Conservation (phyloP, 768 basidiomycete genomes). For the Dictyophora rubrovolvata region DNA sequence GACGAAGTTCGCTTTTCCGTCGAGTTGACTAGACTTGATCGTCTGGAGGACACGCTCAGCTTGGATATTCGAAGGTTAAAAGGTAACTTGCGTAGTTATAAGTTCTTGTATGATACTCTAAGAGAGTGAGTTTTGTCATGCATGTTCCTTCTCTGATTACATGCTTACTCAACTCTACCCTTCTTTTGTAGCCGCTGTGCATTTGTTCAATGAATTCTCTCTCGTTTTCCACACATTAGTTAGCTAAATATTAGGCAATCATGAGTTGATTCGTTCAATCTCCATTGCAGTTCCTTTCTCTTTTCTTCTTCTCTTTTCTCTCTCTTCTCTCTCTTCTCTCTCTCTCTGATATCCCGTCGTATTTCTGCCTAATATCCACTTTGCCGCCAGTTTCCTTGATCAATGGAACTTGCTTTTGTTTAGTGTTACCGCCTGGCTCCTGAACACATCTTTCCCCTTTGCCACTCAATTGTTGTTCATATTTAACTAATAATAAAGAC, state of each 20-base stretch:
- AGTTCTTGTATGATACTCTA: constrained; percentile 81
- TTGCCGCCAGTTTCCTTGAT: no score
- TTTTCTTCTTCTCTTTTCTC: no score
- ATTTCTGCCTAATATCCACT: no score
- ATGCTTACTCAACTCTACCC: background rate
- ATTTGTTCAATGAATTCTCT: constrained; percentile 4
- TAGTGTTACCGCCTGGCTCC: no score
- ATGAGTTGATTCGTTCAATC: background rate
- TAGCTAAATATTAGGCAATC: background rate
- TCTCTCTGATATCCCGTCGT: no score
- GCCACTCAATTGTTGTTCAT: no score
- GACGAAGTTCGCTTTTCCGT: constrained; percentile 97
- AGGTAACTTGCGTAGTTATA: constrained; percentile 87
- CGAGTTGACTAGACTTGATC: constrained; percentile 84
- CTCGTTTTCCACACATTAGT: background rate
- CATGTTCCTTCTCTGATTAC: background rate
- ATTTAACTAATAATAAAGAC: no score
- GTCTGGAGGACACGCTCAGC: constrained; percentile 83
- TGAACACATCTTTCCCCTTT: no score
- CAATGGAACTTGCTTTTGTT: no score
- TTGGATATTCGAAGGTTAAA: constrained; percentile 88
- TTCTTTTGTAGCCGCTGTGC: constrained; percentile 8
- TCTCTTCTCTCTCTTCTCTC: no score
- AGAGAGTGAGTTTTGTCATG: constrained; percentile 54
- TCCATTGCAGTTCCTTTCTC: no score